Base-by-base conservation (phyloP, 2,329 filamentous ascomycete species). In the Diaporthe aspalathi region DNA sequence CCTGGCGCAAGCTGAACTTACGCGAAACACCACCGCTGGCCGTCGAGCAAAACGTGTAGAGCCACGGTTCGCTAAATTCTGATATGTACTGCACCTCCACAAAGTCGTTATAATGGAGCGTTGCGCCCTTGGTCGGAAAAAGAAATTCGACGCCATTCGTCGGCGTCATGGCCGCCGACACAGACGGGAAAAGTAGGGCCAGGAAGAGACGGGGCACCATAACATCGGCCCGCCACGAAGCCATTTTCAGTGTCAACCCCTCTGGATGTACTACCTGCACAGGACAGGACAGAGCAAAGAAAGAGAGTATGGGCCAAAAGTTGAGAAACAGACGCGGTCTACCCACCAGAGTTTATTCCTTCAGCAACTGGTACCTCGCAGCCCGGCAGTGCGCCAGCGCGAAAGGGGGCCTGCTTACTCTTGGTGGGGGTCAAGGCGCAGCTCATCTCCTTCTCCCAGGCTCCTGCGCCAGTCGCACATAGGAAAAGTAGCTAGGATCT, bases 71-170 rank as follows among this genome's bases (percentile, higher is more conserved):
- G 50, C 29, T 38, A 20, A 70, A 66, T 14, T 66, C 27, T 9
- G 68, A 70, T 6, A 29, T 66, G n/a, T 70, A 70, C 50, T 70
- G 57, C 17, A 70, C 68, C 29, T 54, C 27, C n/a, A 70, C 68
- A 45, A 66, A 66, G 50, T 70, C 68, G 38, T 70, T 66, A 22
- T 70, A 67, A 50, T 70, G 68, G 24, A 70, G 50, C 9, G 68
- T 56, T n/a, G 49, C 38, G 12, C 68, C 68, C 5, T 56, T 40
- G 11, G 68, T 70, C 12, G 57, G 68, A 32, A 70, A 70, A 6
- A 70, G 68, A 45, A 70, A 66, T 6, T 66, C 47, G 14, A 70
- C 68, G 12, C 68, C 57, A 32, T 67, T 70, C 16, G 49, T 29
- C 17, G 49, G 49, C 16, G 68, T 70, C 57, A 66, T 49, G 43